Evolutionary conservation across 228 moss, liverwort and hornwort species (phyloP), one percentile per base, ranked within the genome.

Genomic region (Sphagnum magellanicum): DNA sequence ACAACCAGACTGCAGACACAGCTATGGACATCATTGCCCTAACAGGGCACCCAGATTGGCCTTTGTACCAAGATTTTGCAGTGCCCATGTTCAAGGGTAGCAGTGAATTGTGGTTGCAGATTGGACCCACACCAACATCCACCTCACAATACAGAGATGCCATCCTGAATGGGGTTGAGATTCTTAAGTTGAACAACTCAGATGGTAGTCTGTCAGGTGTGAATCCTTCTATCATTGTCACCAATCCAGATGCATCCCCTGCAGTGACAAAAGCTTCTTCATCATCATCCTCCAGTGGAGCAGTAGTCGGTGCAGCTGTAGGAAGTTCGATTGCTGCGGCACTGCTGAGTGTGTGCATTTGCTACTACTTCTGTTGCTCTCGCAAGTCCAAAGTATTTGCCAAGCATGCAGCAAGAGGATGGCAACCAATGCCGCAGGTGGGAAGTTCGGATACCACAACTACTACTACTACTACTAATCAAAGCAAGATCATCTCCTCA

Each of bases 81-180:
- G 81, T 79, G 8, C 48, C 64, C 50, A 85, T 85, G 85, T 51
- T 15, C 6, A 71, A 76, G 6, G 58, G 64, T 0, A 49, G 75
- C 8, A 16, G 7, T 16, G 66, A 63, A 68, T n/a, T 95, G 59
- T 87, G 80, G 81, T 5, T 95, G 46, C 84, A 84, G 64, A 67
- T 95, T 13, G 84, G 89, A 6, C 90, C 91, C 0, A 49, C 81
- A 2, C 51, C 74, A 2, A 53, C 67, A 0, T 66, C 78, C 0
- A 68, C 49, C 8, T 55, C 32, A 3, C 32, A 32, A 32, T 32
- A 70, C 4, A 15, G 57, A 0, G 95, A 95, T 12, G 83, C 81
- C 0, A 89, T 95, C 50, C 65, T 95, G 59, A 95, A 92, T 32
- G 95, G 95, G 5, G 50, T 95, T 4, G 95, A 95, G 81, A 87